phyloP scores from a whole-genome alignment of 495 filamentous ascomycete genomes.

The Xylaria flabelliformis region DNA sequence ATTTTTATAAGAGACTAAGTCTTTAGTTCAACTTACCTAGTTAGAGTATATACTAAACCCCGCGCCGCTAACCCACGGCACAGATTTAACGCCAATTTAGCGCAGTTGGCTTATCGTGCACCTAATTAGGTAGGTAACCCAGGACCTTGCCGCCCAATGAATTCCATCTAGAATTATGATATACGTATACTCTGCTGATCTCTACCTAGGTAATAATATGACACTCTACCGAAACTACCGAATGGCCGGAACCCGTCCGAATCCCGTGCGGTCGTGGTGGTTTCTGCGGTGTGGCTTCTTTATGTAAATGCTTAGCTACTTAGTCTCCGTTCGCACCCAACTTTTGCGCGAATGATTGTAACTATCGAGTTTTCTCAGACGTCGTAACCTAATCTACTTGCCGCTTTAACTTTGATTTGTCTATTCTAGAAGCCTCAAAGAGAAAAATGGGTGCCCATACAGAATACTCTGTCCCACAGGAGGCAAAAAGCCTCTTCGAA shows the following conservation, averaged over 20 bases:
- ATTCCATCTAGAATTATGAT: background rate
- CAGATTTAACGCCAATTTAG: background rate
- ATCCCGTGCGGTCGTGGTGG: background rate
- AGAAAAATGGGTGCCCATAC: slow-evolving; percentile 7
- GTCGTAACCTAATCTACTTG: background rate
- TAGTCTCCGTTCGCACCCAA: background rate
- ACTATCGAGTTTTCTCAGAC: background rate
- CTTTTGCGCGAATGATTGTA: background rate
- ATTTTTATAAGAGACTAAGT: background rate
- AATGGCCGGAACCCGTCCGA: background rate
- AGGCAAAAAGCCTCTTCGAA: slow-evolving; percentile 32
- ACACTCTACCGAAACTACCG: background rate
- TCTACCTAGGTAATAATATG: background rate
- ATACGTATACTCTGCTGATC: background rate
- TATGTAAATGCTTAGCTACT: background rate
- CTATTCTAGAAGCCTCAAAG: background rate
- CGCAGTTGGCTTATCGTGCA: background rate
- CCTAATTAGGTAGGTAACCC: background rate
- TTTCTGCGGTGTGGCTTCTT: background rate
- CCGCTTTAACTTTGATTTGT: background rate
- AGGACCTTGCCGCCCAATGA: background rate
- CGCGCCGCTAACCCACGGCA: background rate
- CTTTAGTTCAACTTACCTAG: no score
- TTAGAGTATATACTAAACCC: background rate
- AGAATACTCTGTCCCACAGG: slow-evolving; percentile 36